Percentiles rank a stretch among this genome's conserved stretches.
Conservation (phyloP, 495 filamentous ascomycete species). For the Viridothelium virens region DNA sequence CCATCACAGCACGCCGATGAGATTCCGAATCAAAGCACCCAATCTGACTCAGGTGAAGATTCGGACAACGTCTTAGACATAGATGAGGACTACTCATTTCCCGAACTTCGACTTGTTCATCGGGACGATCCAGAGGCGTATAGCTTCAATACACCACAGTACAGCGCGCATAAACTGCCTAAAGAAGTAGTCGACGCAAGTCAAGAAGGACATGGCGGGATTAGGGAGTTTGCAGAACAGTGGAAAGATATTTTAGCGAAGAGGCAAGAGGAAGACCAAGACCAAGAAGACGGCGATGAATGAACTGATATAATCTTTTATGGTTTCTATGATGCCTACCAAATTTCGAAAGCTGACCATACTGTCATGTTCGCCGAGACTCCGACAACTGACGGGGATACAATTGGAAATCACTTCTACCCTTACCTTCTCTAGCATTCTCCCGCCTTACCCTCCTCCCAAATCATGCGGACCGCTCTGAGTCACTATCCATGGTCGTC, state of each 20-base stretch:
- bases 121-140: conserved; percentile 81
- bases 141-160: conserved; percentile 74
- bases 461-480: background rate
- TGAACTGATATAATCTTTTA: background rate
- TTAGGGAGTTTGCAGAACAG: conserved; percentile 77
- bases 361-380: background rate
- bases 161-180: conserved; percentile 91
- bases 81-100: conserved; percentile 53
- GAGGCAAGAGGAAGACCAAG: conserved; percentile 44
- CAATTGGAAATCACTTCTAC: background rate
- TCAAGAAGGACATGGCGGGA: conserved; percentile 46
- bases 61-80: conserved; percentile 42
- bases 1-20: background rate
- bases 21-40: background rate
- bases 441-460: background rate
- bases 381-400: background rate
- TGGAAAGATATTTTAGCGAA: conserved; percentile 74
- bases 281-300: conserved; percentile 23
- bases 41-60: conserved; percentile 19
- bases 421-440: background rate
- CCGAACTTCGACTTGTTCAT: conserved; percentile 75
- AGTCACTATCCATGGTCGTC: background rate
- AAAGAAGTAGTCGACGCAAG: conserved; percentile 91
- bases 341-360: background rate
- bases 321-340: background rate